Conservation (phyloP, 2,329 filamentous ascomycete species). For the Phyllosticta paracitricarpa region DNA sequence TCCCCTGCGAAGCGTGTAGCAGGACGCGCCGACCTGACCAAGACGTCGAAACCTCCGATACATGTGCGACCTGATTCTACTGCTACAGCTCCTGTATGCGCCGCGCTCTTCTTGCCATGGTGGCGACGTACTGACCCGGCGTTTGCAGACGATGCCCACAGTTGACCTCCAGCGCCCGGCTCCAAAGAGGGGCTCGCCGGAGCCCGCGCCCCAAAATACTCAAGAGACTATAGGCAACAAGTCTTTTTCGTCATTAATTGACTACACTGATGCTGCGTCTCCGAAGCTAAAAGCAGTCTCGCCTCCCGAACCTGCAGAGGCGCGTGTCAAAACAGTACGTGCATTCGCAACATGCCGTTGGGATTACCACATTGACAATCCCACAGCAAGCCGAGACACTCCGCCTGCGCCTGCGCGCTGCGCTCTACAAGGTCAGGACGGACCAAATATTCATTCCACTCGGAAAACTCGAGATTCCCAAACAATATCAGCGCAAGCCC, state of each 20-base stretch:
- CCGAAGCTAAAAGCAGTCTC: neutral
- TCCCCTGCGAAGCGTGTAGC: conserved; percentile 1
- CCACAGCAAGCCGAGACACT: conserved; percentile 54
- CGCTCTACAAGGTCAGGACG: conserved; percentile 65
- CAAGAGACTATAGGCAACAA: conserved; percentile 25
- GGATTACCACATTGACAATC: neutral
- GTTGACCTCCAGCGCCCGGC: conserved; percentile 18
- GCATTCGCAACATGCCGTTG: neutral
- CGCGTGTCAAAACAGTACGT: neutral
- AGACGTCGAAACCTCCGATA: neutral
- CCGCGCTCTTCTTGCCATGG: neutral
- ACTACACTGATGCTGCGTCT: conserved; percentile 29
- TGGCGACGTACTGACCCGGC: neutral
- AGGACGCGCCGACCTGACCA: neutral
- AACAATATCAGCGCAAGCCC: conserved; percentile 11
- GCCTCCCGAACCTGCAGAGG: conserved; percentile 1
- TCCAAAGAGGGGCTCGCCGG: conserved; percentile 26
- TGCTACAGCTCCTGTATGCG: neutral
- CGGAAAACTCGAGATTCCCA: conserved; percentile 40
- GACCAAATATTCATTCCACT: conserved; percentile 60
- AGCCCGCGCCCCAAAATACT: conserved; percentile 15
- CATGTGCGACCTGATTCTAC: neutral
- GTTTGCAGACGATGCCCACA: conserved; percentile 1
- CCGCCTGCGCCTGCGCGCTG: conserved; percentile 58
- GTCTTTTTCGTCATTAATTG: conserved; percentile 39